Conservation (phyloP, 352 stramenopile species). For the Globisporangium middletonii region DNA sequence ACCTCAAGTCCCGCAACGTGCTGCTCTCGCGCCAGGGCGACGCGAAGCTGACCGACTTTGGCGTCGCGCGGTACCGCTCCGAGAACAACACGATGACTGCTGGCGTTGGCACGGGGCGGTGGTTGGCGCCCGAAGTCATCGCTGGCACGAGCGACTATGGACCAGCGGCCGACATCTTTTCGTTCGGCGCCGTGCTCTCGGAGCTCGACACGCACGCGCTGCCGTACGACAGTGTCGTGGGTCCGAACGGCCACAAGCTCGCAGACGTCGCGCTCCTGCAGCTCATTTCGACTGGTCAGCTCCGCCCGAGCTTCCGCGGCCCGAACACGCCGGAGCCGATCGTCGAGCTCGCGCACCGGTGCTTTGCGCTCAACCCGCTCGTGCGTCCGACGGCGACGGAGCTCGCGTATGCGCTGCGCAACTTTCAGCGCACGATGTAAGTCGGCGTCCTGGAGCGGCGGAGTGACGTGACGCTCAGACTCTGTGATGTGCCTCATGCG, state of each 20-base stretch:
- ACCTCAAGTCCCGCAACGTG: neutral
- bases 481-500: no score
- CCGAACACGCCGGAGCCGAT: no score
- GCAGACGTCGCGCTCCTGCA: no score
- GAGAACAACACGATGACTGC: conserved; percentile 45
- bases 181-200: conserved; percentile 9
- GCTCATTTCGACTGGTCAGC: no score
- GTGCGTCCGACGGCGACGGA: no score
- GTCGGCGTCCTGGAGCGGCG: no score
- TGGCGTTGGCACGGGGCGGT: neutral
- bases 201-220: conserved; percentile 36
- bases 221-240: conserved; percentile 25
- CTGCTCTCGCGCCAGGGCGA: conserved; percentile 11
- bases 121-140: conserved; percentile 34
- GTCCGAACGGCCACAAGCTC: conserved; percentile 6
- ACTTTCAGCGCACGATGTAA: no score
- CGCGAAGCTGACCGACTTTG: conserved; percentile 37
- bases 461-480: no score
- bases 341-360: no score
- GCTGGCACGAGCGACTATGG: conserved; percentile 20
- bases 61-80: conserved; percentile 36
- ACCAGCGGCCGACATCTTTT: conserved; percentile 25
- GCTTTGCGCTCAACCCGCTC: no score
- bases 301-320: no score
- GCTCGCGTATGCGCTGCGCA: no score